Evolutionary conservation across 129 eudicot genomes (phyloP), one percentile per base, ranked within the genome.

Genomic region (Ambrosia artemisiifolia): DNA sequence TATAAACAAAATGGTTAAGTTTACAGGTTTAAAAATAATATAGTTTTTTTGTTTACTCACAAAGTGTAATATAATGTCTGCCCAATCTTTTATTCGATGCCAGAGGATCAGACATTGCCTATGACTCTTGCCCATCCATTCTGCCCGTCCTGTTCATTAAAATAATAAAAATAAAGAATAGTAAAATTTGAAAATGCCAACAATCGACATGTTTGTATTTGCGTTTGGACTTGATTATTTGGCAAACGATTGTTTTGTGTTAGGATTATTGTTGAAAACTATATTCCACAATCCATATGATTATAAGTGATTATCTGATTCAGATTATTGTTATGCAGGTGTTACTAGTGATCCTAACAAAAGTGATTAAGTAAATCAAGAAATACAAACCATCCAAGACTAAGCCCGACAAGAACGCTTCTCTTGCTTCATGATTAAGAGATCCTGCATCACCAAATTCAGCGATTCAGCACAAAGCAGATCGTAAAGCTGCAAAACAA

Each of bases 1-100:
- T 30, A 53, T 47, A 19, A 64, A 61, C 40, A 47, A 81, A 34
- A 11, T 30, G 67, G 54, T 60, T 32, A 30, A 60, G 2, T 13
- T 14, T 42, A 5, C 34, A 33, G 17, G 11, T 24, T 3, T 10
- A 28, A 17, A 56, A 57, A 57, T 20, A 28, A 3, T 8, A 19
- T 28, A 11, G 63, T 3, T 3, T 11, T 57, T 24, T 57, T 24
- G 30, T 16, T 51, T 30, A 85, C 97, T 84, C 71, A 91, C 96
- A 84, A 88, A 88, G 64, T 63, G 75, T 70, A 91, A 67, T 67
- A 91, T 82, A 67, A 91, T 72, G 71, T 91, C 97, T n/a, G 97
- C 96, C 96, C 96, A 88, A 46, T 91, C 96, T 82, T 88, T 92
- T 38, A 91, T 88, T 71, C 96, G 80, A 71, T 91, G 96, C 96